Percentiles rank a stretch among this genome's conserved stretches.
phyloP scores from a whole-genome alignment of 331 rosid genomes.

The Pyrus hybrid region DNA sequence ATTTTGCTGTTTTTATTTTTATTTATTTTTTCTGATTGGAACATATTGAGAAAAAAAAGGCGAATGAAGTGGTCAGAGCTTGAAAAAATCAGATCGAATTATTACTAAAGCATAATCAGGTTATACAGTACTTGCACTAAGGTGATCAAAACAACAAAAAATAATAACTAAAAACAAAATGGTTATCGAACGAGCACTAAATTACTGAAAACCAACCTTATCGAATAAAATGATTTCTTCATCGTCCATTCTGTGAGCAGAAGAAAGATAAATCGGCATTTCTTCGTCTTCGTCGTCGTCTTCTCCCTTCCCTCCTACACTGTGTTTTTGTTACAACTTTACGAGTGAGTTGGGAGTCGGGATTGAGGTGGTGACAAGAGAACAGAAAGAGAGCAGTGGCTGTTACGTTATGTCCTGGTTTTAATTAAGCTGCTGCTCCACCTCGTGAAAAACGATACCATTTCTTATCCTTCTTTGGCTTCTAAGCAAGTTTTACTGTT shows the following conservation, averaged over 20 bases:
- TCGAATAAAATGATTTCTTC: constrained; percentile 11
- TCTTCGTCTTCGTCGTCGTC: not conserved
- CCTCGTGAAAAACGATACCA: constrained; percentile 16
- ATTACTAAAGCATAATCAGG: no score
- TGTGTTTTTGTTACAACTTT: not conserved
- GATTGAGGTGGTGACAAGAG: not conserved
- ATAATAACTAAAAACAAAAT: not conserved
- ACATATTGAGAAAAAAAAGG: constrained; percentile 31
- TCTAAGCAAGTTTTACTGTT: not conserved
- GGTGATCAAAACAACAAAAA: not conserved
- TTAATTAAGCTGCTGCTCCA: not conserved
- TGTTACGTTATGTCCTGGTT: not conserved
- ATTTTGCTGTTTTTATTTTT: constrained; percentile 5
- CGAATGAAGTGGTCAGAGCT: constrained; percentile 55
- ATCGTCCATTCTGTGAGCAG: constrained; percentile 8
- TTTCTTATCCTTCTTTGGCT: not conserved
- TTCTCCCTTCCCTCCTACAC: not conserved
- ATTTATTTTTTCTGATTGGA: not conserved
- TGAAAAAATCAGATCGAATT: constrained; percentile 16
- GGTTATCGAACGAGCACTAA: not conserved
- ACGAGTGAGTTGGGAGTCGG: not conserved
- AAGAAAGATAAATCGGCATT: constrained; percentile 4
- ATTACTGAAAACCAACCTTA: constrained; percentile 8
- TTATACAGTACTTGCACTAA: not conserved
- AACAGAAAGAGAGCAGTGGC: not conserved